Evolutionary conservation across 305 asterid species (phyloP).

Genomic region (Ilex paraguariensis): DNA sequence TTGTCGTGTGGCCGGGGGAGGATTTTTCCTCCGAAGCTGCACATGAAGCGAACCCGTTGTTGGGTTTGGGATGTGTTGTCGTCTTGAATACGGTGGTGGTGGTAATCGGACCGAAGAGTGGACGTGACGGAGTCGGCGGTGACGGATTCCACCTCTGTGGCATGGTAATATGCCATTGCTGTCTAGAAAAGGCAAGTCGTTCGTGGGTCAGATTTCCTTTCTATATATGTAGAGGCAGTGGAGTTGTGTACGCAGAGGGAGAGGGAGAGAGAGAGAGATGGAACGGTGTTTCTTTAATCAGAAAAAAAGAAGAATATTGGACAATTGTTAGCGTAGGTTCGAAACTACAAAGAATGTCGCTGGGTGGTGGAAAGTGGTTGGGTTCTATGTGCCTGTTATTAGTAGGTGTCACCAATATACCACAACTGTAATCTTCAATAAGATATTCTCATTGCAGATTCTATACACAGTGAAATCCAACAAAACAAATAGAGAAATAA

Average conservation of each 20-base stretch:
- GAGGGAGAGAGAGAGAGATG: neutral
- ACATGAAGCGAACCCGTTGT: constrained; percentile 75
- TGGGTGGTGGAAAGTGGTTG: too few relatives aligned
- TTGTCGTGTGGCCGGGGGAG: constrained; percentile 89
- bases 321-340: too few relatives aligned
- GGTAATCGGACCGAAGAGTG: constrained; percentile 62
- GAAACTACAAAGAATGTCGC: too few relatives aligned
- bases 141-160: constrained; percentile 46
- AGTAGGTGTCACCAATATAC: too few relatives aligned
- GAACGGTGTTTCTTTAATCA: neutral
- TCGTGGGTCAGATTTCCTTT: neutral
- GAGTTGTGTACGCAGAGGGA: too few relatives aligned
- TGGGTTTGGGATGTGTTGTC: constrained; percentile 6
- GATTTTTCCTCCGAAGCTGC: constrained; percentile 94
- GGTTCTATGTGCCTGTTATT: too few relatives aligned
- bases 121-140: constrained; percentile 57
- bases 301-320: neutral
- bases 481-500: too few relatives aligned
- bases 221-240: neutral
- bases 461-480: too few relatives aligned
- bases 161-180: constrained; percentile 46
- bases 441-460: too few relatives aligned
- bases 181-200: neutral
- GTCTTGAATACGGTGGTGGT: constrained; percentile 37
- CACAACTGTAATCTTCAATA: too few relatives aligned